These are phyloP conservation scores for Globisporangium yorkense DNA, from an alignment of 352 stramenopile species.

Conservation along the genomic window DNA sequence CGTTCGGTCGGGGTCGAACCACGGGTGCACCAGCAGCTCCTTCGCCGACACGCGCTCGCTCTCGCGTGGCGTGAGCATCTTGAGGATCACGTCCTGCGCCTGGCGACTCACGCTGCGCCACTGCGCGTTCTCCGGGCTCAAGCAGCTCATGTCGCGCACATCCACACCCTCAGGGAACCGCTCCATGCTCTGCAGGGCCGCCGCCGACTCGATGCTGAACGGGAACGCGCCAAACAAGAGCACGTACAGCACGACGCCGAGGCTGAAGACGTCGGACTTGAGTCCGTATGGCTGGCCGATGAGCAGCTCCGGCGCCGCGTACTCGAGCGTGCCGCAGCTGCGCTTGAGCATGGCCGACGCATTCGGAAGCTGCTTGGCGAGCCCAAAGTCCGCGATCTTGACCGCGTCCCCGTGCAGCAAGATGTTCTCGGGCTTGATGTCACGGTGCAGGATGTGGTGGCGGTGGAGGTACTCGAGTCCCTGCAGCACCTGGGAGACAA, in stretches of 20 bases:
- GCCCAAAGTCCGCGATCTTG: constrained; percentile 76
- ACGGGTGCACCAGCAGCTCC: constrained; percentile 56
- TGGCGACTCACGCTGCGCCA: constrained; percentile 46
- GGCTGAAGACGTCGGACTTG: constrained; percentile 74
- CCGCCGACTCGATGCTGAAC: constrained; percentile 70
- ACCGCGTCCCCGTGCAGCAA: constrained; percentile 60
- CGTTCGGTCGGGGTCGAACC: constrained; percentile 30
- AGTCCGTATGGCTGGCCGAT: constrained; percentile 59
- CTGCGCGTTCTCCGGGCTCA: constrained; percentile 45
- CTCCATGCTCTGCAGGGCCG: constrained; percentile 55
- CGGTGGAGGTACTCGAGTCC: constrained; percentile 61
- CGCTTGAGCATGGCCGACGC: constrained; percentile 43
- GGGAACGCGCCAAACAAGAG: constrained; percentile 74
- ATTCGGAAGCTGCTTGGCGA: constrained; percentile 58
- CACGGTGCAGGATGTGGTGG: constrained; percentile 59
- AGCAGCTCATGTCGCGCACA: constrained; percentile 77
- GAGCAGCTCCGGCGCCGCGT: constrained; percentile 69
- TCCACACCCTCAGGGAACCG: constrained; percentile 56
- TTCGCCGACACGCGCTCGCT: constrained; percentile 54
- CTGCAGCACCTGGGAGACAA: constrained; percentile 57
- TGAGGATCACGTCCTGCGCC: constrained; percentile 56
- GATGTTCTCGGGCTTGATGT: constrained; percentile 84
- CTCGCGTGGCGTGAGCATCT: constrained; percentile 47
- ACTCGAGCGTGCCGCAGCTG: constrained; percentile 75
- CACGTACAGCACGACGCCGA: constrained; percentile 78